These are phyloP conservation scores for Inga leiocalycina DNA, from an alignment of 306 rosid genomes.

Conservation along the genomic window DNA sequence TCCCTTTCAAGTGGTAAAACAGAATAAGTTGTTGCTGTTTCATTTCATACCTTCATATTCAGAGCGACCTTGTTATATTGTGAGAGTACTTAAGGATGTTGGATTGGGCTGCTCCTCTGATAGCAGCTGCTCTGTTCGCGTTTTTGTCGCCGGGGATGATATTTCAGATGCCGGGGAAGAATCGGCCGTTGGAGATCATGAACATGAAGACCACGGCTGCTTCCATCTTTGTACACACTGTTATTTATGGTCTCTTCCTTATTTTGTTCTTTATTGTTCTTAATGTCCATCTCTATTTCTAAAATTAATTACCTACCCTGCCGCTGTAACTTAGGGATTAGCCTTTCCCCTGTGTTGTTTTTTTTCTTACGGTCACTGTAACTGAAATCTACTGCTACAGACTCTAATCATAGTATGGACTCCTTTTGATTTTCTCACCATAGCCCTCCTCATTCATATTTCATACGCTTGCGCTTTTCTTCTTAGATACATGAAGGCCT, in stretches of 20 bases:
- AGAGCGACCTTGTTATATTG: constrained; percentile 9
- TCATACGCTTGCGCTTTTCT: neutral
- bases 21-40: neutral
- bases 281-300: constrained; percentile 65
- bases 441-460: neutral
- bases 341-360: neutral
- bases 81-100: constrained; percentile 41
- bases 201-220: constrained; percentile 84
- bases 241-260: constrained; percentile 74
- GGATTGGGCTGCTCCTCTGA: constrained; percentile 86
- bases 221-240: constrained; percentile 82
- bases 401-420: neutral
- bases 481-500: neutral
- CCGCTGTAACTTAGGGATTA: neutral
- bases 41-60: neutral
- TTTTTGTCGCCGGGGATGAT: constrained; percentile 79
- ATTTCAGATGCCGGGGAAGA: constrained; percentile 86
- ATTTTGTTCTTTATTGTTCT: constrained; percentile 76
- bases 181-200: constrained; percentile 68
- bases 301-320: neutral
- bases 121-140: constrained; percentile 78
- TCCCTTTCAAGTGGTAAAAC: constrained; percentile 30
- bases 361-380: neutral
- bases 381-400: neutral
- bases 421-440: neutral